These are phyloP conservation scores for Mentha longifolia DNA, from an alignment of 257 asterid genomes.

Conservation along the genomic window DNA sequence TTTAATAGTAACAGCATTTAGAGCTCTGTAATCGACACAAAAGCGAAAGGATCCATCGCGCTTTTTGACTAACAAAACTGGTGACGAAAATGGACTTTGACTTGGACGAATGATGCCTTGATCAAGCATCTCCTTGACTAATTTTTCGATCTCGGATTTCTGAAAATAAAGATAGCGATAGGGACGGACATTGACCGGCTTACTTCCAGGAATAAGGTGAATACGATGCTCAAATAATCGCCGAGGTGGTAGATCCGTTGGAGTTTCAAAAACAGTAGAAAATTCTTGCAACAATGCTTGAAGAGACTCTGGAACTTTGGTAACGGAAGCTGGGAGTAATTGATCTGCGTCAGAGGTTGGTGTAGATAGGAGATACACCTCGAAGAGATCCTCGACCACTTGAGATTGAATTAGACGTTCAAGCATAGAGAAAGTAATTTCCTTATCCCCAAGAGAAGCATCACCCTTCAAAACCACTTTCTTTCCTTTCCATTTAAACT, in stretches of 20 bases:
- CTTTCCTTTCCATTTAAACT: background rate
- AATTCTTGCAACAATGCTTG: background rate
- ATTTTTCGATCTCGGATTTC: background rate
- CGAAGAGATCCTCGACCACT: background rate
- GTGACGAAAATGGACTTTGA: background rate
- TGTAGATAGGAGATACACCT: background rate
- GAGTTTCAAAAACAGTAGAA: background rate
- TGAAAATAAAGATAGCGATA: background rate
- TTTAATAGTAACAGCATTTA: background rate
- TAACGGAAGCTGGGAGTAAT: too few species aligned
- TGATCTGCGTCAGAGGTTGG: too few species aligned
- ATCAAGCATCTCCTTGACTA: too few species aligned
- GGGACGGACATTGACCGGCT: background rate
- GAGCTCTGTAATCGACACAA: background rate
- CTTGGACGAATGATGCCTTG: too few species aligned
- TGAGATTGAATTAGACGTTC: background rate
- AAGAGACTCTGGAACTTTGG: too few species aligned
- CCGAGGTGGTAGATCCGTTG: background rate
- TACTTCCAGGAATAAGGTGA: background rate
- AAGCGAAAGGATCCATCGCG: background rate
- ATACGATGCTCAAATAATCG: background rate
- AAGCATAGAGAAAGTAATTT: background rate
- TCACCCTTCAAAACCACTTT: background rate
- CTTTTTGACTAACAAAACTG: background rate
- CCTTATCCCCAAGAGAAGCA: background rate